These are phyloP conservation scores for Ophiostoma pallidulum DNA, from an alignment of 2,329 filamentous ascomycete genomes.

Conservation along the genomic window DNA sequence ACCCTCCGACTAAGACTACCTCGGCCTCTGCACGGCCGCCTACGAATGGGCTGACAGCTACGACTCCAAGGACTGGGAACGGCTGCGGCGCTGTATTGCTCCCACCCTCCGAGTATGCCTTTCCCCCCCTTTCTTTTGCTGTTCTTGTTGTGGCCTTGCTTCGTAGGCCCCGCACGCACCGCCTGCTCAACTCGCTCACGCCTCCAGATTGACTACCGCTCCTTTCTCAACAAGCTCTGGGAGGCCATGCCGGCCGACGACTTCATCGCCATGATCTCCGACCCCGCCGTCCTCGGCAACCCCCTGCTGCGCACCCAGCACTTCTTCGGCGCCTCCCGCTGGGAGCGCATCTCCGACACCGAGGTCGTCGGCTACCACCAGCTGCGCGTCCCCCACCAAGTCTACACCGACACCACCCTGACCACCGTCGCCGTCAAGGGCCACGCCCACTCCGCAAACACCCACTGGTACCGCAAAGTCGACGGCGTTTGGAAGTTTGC, in stretches of 20 bases:
- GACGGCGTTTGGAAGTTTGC: conserved; percentile 54
- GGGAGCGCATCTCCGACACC: conserved; percentile 47
- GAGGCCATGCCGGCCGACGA: conserved; percentile 51
- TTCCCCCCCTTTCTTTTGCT: no score
- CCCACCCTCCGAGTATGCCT: conserved; percentile 45
- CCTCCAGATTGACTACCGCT: conserved; percentile 58
- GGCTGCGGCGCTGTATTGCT: conserved; percentile 51
- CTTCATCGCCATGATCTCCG: conserved; percentile 52
- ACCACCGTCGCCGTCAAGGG: conserved; percentile 45
- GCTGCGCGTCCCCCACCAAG: conserved; percentile 52
- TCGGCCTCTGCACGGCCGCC: conserved; percentile 38
- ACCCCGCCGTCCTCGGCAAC: conserved; percentile 49
- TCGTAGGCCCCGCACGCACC: no score
- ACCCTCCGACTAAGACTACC: conserved; percentile 42
- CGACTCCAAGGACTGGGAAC: conserved; percentile 56
- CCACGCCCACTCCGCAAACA: conserved; percentile 49
- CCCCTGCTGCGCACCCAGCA: conserved; percentile 55
- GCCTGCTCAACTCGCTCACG: background rate
- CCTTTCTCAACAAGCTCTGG: conserved; percentile 51
- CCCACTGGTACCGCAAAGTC: conserved; percentile 48
- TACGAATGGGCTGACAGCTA: conserved; percentile 59
- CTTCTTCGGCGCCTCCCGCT: conserved; percentile 50
- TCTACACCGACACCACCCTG: conserved; percentile 38
- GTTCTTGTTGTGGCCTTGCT: background rate
- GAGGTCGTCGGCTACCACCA: conserved; percentile 52